Evolutionary conservation across 2,329 filamentous ascomycete genomes (phyloP), one percentile per base, ranked within the genome.

Genomic region (Metarhizium album): DNA sequence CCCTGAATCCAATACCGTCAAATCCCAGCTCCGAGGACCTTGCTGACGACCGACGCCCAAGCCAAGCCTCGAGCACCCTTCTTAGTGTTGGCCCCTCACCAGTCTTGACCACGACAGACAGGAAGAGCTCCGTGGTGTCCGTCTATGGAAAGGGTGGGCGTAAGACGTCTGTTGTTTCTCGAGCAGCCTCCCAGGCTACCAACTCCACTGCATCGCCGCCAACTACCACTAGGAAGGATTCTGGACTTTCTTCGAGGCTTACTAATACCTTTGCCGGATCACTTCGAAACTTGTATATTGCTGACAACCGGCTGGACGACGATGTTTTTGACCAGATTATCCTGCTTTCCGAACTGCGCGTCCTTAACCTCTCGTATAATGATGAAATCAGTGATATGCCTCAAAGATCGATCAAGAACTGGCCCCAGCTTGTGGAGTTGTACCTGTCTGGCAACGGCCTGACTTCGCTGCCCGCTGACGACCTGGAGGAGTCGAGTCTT

Each of bases 381-480:
- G 85, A 90, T 55, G 69, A 70, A 52, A 79, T 98, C 45, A 90
- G 87, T 53, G 93, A 98, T 59, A 85, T 98, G 68, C 93, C 93
- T 2, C 84, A 90, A 54, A 79, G 90, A 51, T 87, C 90, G 2
- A 84, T 98, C 60, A 86, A 86, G 66, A 85, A 85, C 64, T 95
- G 93, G 90, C 86, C 87, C 35, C 84, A 93, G 61, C 78, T 98
- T 16, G 83, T 87, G 1, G 93, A 98, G 68, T 75, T 98, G 14
- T 97, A 97, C 61, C 75, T 98, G 3, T 97, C 93, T 2, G 91
- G 93, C 27, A 98, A 98, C 60, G 90, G 95, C 60, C 73, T 98
- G 50, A 94, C 90, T 1, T 91, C 86, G 14, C 71, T 98, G 38
- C 93, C 93, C 2, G 88, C 90, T 0, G 93, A 98, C 67, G 93